Percentiles rank a stretch among this genome's conserved stretches.
These are phyloP conservation scores for Spiromastix sp. DNA, from an alignment of 2,329 filamentous ascomycete genomes.

Conservation along the genomic window DNA sequence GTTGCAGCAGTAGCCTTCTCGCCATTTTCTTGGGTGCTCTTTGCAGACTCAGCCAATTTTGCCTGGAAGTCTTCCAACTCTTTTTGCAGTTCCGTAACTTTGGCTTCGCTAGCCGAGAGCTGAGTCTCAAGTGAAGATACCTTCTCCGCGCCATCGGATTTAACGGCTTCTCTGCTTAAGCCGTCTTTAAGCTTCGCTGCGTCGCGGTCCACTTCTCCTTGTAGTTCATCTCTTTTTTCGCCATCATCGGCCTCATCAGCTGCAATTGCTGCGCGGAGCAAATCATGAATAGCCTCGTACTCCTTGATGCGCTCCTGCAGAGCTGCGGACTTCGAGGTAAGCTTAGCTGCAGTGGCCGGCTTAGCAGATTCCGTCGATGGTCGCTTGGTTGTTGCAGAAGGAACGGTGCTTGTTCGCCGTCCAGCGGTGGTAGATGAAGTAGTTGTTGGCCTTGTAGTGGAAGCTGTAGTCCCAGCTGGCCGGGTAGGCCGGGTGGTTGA, in stretches of 20 bases:
- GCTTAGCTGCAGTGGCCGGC: slow-evolving; percentile 1
- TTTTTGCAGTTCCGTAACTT: slow-evolving; percentile 11
- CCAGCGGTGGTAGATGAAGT: neutral
- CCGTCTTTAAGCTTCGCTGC: slow-evolving; percentile 17
- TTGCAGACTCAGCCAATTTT: slow-evolving; percentile 9
- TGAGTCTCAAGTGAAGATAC: slow-evolving; percentile 10
- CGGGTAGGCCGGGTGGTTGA: slow-evolving; percentile 3
- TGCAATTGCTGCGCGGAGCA: slow-evolving; percentile 20
- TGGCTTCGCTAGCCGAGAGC: slow-evolving; percentile 13
- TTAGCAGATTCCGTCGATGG: slow-evolving; percentile 4
- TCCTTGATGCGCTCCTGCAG: slow-evolving; percentile 20
- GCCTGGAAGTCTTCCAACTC: slow-evolving; percentile 9
- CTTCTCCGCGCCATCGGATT: slow-evolving; percentile 9
- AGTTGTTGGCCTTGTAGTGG: slow-evolving; percentile 4
- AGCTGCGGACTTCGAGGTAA: slow-evolving; percentile 17
- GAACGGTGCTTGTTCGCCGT: slow-evolving; percentile 2
- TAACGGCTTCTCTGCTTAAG: slow-evolving; percentile 12
- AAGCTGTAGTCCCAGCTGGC: slow-evolving; percentile 3
- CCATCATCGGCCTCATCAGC: slow-evolving; percentile 17
- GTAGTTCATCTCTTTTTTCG: slow-evolving; percentile 15
- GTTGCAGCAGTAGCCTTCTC: slow-evolving; percentile 3
- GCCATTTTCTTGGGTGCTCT: slow-evolving; percentile 6
- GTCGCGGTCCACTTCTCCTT: slow-evolving; percentile 14
- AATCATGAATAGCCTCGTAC: slow-evolving; percentile 18
- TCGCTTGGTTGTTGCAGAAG: slow-evolving; percentile 8